A percentile compares a stretch with the other conserved stretches of the same genome.
phyloP scores from a whole-genome alignment of 2,329 filamentous ascomycete genomes.

The Myotisia sp. region DNA sequence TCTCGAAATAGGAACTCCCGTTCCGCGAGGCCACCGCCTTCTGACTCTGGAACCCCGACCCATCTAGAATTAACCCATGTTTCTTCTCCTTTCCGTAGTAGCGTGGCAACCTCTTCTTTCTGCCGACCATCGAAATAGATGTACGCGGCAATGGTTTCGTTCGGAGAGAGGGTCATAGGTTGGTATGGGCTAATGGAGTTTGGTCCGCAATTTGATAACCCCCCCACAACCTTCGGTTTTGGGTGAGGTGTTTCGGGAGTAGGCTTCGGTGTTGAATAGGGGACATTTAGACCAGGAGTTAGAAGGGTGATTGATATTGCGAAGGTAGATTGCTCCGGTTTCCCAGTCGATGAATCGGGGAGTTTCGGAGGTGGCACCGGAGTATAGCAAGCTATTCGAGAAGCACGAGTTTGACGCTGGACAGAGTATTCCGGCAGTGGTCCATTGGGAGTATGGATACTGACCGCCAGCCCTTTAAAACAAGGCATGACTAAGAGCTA shows the following conservation, averaged over 20 bases:
- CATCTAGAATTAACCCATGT: constrained; percentile 98
- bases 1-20: constrained; percentile 95
- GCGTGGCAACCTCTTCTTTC: constrained; percentile 93
- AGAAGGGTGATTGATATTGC: constrained; percentile 95
- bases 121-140: constrained; percentile 94
- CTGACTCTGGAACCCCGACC: constrained; percentile 83
- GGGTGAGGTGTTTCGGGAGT: constrained; percentile 64
- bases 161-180: constrained; percentile 78
- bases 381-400: constrained; percentile 93
- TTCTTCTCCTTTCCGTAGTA: constrained; percentile 83
- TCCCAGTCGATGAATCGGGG: constrained; percentile 50
- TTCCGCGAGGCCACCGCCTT: constrained; percentile 88
- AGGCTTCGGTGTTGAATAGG: constrained; percentile 79
- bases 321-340: constrained; percentile 87
- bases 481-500: constrained; percentile 71
- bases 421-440: constrained; percentile 87
- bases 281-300: constrained; percentile 74
- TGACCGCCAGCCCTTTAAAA: constrained; percentile 98
- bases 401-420: constrained; percentile 80
- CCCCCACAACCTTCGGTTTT: constrained; percentile 66
- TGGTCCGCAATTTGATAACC: constrained; percentile 39
- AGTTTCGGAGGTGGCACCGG: constrained; percentile 82
- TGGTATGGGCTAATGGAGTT: constrained; percentile 67
- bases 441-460: constrained; percentile 69
- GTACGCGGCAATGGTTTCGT: constrained; percentile 95